Conservation (phyloP, 2,329 filamentous ascomycete species). For the Zopfia rhizophila region DNA sequence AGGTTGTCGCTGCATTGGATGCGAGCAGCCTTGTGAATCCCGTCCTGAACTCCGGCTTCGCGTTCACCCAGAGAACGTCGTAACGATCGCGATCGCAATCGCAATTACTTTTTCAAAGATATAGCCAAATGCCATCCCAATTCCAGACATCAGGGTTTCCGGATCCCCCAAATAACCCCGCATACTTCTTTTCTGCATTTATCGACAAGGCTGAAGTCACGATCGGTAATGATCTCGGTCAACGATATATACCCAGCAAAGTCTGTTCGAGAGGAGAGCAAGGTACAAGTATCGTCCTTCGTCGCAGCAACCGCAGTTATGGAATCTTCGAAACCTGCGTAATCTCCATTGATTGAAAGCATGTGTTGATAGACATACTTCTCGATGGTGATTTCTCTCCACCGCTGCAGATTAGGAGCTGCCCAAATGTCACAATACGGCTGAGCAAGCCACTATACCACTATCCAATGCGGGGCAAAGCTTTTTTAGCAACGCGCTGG, state of each 20-base stretch:
- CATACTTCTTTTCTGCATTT: slow-evolving; percentile 30
- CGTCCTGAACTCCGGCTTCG: neutral
- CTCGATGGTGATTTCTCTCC: no score
- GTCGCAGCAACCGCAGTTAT: no score
- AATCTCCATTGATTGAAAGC: no score
- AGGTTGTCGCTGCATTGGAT: slow-evolving; percentile 15
- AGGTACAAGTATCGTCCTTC: no score
- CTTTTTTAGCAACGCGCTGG: no score
- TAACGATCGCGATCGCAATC: slow-evolving; percentile 10
- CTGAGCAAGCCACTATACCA: no score
- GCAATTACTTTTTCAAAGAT: slow-evolving; percentile 28
- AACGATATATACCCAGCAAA: slow-evolving; percentile 27
- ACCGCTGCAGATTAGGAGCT: no score
- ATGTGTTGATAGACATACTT: no score
- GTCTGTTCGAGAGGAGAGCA: slow-evolving; percentile 8
- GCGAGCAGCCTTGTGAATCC: slow-evolving; percentile 3
- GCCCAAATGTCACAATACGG: no score
- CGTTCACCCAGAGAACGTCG: neutral
- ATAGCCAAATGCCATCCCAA: slow-evolving; percentile 35
- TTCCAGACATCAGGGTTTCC: slow-evolving; percentile 37
- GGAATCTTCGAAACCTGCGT: no score
- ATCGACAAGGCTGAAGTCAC: slow-evolving; percentile 24
- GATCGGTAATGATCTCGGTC: slow-evolving; percentile 18
- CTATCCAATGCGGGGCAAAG: no score
- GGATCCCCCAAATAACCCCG: slow-evolving; percentile 31